Percentiles rank a stretch among this genome's conserved stretches.
Conservation (phyloP, 23 red algal species). For the Gracilaria gracilis region DNA sequence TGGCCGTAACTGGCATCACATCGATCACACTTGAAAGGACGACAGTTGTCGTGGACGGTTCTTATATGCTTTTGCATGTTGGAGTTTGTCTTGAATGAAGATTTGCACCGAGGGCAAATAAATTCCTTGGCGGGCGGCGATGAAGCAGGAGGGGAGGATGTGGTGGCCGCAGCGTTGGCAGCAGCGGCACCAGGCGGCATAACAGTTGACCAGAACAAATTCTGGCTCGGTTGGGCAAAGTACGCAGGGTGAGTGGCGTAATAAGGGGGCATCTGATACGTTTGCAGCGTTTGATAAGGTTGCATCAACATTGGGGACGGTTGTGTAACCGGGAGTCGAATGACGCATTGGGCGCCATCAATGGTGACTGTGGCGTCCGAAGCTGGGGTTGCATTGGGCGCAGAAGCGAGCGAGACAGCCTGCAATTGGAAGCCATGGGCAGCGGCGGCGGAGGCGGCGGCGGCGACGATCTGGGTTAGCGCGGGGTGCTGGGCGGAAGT, state of each 20-base stretch:
- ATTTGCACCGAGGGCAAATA: conserved; percentile 59
- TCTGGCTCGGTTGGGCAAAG: conserved; percentile 41
- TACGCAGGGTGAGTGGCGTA: conserved; percentile 27
- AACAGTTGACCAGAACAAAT: conserved; percentile 46
- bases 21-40: conserved; percentile 75
- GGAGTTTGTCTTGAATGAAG: conserved; percentile 61
- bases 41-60: conserved; percentile 65
- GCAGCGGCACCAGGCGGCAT: conserved; percentile 23
- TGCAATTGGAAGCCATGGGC: conserved; percentile 34
- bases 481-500: neutral
- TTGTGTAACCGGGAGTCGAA: neutral
- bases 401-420: neutral
- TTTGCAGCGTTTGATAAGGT: conserved; percentile 19
- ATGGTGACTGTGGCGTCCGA: neutral
- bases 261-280: conserved; percentile 30
- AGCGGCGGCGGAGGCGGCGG: conserved; percentile 6
- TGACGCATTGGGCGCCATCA: neutral
- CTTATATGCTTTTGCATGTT: conserved; percentile 79
- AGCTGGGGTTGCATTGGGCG: conserved; percentile 10
- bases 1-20: conserved; percentile 67
- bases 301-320: neutral
- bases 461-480: neutral
- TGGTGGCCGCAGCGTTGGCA: neutral
- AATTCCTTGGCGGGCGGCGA: conserved; percentile 41
- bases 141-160: conserved; percentile 1